phyloP scores from a whole-genome alignment of 2,329 filamentous ascomycete genomes.

The Fusarium multiceps region DNA sequence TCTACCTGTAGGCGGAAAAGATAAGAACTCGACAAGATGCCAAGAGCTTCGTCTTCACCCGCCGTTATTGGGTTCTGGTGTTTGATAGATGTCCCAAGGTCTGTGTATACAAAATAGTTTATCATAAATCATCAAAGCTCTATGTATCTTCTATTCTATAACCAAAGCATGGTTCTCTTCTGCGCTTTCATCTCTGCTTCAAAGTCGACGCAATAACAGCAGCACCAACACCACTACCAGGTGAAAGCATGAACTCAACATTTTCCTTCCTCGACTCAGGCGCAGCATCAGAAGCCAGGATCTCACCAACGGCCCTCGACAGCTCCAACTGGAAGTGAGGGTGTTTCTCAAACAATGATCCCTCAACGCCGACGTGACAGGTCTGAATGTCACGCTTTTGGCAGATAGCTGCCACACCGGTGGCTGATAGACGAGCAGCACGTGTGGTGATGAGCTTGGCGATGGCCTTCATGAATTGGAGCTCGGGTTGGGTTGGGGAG shows the following conservation, averaged over 20 bases:
- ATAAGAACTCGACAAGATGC: too few species aligned
- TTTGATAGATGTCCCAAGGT: accelerated
- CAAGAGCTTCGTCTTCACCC: background rate
- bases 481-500: slow-evolving; percentile 76
- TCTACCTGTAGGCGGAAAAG: background rate
- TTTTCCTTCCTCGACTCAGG: accelerated
- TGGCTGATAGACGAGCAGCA: slow-evolving; percentile 90
- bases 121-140: background rate
- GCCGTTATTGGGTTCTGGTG: accelerated
- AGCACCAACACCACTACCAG: slow-evolving; percentile 11
- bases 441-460: slow-evolving; percentile 97
- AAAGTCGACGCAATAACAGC: slow-evolving; percentile 14
- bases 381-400: slow-evolving; percentile 90
- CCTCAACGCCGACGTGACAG: slow-evolving; percentile 95
- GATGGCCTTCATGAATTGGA: slow-evolving; percentile 87
- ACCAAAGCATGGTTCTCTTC: too few species aligned
- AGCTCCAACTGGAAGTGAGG: slow-evolving; percentile 95
- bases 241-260: slow-evolving; percentile 3
- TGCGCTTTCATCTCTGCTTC: background rate
- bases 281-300: slow-evolving; percentile 50
- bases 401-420: slow-evolving; percentile 94
- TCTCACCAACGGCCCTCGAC: slow-evolving; percentile 91
- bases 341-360: slow-evolving; percentile 98
- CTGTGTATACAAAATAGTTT: background rate
- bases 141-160: background rate